These are phyloP conservation scores for Exophiala oligosperma DNA, from an alignment of 2,329 filamentous ascomycete genomes.

Conservation along the genomic window DNA sequence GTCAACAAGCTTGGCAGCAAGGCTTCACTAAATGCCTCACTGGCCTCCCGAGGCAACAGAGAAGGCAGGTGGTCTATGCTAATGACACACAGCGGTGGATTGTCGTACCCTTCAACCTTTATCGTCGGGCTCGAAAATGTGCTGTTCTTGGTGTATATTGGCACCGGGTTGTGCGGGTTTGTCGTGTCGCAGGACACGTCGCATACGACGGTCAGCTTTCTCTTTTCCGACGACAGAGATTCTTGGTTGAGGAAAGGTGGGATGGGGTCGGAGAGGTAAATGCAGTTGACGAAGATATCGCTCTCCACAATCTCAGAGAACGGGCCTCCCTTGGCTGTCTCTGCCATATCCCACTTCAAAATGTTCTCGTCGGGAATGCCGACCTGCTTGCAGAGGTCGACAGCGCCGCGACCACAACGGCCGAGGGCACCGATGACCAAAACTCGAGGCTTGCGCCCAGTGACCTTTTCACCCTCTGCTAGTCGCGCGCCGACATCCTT, in stretches of 20 bases:
- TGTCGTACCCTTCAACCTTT: conserved; percentile 62
- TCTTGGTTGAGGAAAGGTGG: conserved; percentile 77
- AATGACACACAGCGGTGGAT: conserved; percentile 73
- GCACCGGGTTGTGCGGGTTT: conserved; percentile 54
- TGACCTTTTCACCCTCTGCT: conserved; percentile 64
- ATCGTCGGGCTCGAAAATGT: conserved; percentile 89
- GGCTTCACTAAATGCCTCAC: conserved; percentile 77
- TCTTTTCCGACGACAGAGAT: conserved; percentile 64
- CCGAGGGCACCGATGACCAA: conserved; percentile 77
- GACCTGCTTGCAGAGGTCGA: conserved; percentile 73
- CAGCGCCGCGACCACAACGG: conserved; percentile 80
- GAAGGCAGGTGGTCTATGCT: conserved; percentile 84
- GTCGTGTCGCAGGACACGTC: conserved; percentile 60
- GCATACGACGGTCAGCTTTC: conserved; percentile 77
- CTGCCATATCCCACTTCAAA: conserved; percentile 73
- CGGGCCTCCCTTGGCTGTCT: conserved; percentile 74
- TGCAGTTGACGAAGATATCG: conserved; percentile 83
- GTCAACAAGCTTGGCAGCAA: conserved; percentile 75
- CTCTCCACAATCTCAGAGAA: conserved; percentile 74
- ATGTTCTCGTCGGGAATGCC: conserved; percentile 72
- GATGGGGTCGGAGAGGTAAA: conserved; percentile 78
- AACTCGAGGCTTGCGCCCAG: conserved; percentile 67
- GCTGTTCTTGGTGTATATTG: conserved; percentile 80
- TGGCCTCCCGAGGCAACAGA: conserved; percentile 81
- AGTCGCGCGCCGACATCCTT: conserved; percentile 71